Evolutionary conservation across 441 rosid genomes (phyloP), one percentile per base, ranked within the genome.

Genomic region (Corymbia citriodora): DNA sequence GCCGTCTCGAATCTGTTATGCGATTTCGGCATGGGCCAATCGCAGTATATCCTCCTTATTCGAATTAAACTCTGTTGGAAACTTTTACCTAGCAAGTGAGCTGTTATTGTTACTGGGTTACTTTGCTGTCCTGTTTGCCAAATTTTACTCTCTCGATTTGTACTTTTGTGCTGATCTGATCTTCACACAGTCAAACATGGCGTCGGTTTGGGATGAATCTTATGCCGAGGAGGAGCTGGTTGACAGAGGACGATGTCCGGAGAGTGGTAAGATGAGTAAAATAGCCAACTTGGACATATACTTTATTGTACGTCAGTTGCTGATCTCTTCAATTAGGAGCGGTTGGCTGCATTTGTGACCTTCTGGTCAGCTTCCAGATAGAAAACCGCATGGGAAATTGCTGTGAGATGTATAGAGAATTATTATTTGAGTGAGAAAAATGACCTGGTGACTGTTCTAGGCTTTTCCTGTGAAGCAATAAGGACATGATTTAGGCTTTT

Each of bases 331-430:
- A 10, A 36, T 72, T 36, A 72, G 82, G 7, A 72, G 82, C 4
- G 1, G 33, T 63, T 63, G 33, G 36, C 29, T 63, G 36, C 5
- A 14, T 63, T 63, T 63, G 33, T 63, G 10, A 63, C 36, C 18
- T 63, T 29, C 36, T 0, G 0, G 18, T 14, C 16, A n/a, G 72
- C 0, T 63, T 2, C 72, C 0, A 1, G 36, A 63, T 63, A 3
- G 72, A 14, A 63, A 63, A 0, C 5, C 1, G 36, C 9, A 7
- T 10, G 61, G 9, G 61, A 55, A 55, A 55, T 19, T 55, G 2
- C 59, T 55, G 59, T 7, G 1, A 55, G 59, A 55, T 55, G 59
- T 19, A 19, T 2, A 55, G 59, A 55, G 59, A 55, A 55, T 2
- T 55, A 55, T 55, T 3, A 4, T 55, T 55, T 19, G 59, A 55